Conservation (phyloP, 805 yeast genomes). For the Hanseniaspora lindneri region DNA sequence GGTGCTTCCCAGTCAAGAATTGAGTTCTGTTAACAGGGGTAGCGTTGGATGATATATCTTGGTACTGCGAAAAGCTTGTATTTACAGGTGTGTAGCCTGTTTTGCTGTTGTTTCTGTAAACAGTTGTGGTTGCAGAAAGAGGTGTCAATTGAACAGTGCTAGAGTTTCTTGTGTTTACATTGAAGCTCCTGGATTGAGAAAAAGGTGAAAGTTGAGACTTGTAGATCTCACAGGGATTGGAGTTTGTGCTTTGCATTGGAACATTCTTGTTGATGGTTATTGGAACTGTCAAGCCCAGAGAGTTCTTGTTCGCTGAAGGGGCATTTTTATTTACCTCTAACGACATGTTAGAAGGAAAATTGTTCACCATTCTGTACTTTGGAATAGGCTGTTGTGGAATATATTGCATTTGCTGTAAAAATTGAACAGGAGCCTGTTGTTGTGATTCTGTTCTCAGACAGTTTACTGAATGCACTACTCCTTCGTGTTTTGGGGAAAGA, state of each 20-base stretch:
- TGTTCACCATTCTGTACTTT: not conserved
- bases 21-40: constrained; percentile 9
- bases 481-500: too few species aligned
- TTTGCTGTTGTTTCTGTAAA: not conserved
- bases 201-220: not conserved
- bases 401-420: not conserved
- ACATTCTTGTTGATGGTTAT: not conserved
- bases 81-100: not conserved
- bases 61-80: not conserved
- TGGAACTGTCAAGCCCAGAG: too few species aligned
- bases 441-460: not conserved
- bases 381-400: not conserved
- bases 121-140: not conserved
- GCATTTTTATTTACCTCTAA: not conserved
- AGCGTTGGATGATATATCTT: not conserved
- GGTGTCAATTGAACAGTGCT: constrained; percentile 4
- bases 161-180: not conserved
- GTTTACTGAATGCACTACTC: too few species aligned
- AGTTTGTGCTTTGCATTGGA: not conserved
- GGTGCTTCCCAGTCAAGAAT: not conserved
- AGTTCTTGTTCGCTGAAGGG: too few species aligned
- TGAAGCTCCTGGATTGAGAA: not conserved
- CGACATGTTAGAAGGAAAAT: not conserved
- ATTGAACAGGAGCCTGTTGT: too few species aligned
- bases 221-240: not conserved